Conservation (phyloP, 345 rosid genomes). For the Populus alba region DNA sequence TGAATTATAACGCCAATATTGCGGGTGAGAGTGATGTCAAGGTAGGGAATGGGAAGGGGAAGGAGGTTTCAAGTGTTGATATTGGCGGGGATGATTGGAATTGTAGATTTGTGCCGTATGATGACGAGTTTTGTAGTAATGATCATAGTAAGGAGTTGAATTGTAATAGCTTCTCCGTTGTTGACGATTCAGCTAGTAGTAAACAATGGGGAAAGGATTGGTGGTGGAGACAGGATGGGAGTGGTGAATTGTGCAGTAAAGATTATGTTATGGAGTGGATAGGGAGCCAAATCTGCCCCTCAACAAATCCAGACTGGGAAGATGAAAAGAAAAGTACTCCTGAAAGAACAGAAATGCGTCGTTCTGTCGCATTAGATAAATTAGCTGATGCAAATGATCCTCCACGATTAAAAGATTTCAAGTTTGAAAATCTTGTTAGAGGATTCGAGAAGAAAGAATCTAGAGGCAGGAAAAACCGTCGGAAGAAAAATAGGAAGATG, state of each 20-base stretch:
- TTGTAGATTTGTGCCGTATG: slow-evolving; percentile 54
- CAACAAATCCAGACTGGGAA: slow-evolving; percentile 73
- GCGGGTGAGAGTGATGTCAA: slow-evolving; percentile 41
- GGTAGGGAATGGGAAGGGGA: slow-evolving; percentile 50
- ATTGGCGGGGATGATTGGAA: slow-evolving; percentile 57
- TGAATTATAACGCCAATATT: slow-evolving; percentile 41
- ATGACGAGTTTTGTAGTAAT: slow-evolving; percentile 45
- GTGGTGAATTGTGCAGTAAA: slow-evolving; percentile 85
- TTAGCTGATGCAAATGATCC: slow-evolving; percentile 43
- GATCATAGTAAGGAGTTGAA: slow-evolving; percentile 56
- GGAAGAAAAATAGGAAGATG: slow-evolving; percentile 73
- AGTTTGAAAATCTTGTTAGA: slow-evolving; percentile 39
- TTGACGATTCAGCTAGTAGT: slow-evolving; percentile 37
- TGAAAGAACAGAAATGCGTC: slow-evolving; percentile 41
- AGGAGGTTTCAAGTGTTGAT: slow-evolving; percentile 57
- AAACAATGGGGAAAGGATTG: slow-evolving; percentile 98
- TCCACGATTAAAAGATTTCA: slow-evolving; percentile 30
- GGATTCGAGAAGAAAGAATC: slow-evolving; percentile 47
- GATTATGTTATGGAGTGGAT: slow-evolving; percentile 99
- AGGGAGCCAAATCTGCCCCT: slow-evolving; percentile 84
- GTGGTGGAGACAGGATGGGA: slow-evolving; percentile 99
- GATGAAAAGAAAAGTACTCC: slow-evolving; percentile 57
- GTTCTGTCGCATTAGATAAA: slow-evolving; percentile 40
- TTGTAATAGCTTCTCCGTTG: slow-evolving; percentile 37
- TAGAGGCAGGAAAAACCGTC: slow-evolving; percentile 36